Base-by-base conservation (phyloP, 2,329 filamentous ascomycete genomes). In the Acrocalymma vagum region DNA sequence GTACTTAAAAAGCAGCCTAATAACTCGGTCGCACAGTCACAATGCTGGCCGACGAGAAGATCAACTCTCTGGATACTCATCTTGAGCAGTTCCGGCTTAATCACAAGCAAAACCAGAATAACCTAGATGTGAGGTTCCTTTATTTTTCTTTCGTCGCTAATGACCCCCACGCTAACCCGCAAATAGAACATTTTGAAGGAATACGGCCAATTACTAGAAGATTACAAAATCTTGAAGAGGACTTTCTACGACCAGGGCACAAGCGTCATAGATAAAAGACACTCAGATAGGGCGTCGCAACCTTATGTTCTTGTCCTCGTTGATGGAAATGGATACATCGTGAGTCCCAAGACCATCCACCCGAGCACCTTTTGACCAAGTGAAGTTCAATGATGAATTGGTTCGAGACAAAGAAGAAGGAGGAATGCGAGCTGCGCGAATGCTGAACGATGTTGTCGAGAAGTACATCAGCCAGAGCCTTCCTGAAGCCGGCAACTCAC, bases 291-390 rank as follows among this genome's bases (percentile, higher is more conserved):
- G 25, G 14, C 34, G 16, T 75, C 78, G 14, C 80, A 80, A 45
- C 77, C 81, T 0, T 86, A 85, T 51, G 80, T 81, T 1, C 70
- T 86, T 2, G 77, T 86, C 6, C 68, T 86, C 0, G 68, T 86
- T 9, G 83, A 86, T 41, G 83, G 82, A 14, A 82, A 86, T 62
- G 80, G 79, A 31, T 85, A 84, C 53, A 55, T 77, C 15, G 61
- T 64, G 29, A 30, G 53, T 40, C 6, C 3, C 9, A 9, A 17
- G 57, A 21, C 6, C 4, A 5, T 28, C 17, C 8, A 11, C 13
- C 3, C 7, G 10, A 16, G 15, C 4, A 9, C 10, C 28, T 13
- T 10, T 45, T 54, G 31, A 55, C 11, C 3, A 4, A 16, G 5
- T 7, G 3, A n/a, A 64, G 58, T 80, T 83, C 55, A 72, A 77